phyloP scores from a whole-genome alignment of 176 grass and related monocot species.

The Aegilops speltoides region DNA sequence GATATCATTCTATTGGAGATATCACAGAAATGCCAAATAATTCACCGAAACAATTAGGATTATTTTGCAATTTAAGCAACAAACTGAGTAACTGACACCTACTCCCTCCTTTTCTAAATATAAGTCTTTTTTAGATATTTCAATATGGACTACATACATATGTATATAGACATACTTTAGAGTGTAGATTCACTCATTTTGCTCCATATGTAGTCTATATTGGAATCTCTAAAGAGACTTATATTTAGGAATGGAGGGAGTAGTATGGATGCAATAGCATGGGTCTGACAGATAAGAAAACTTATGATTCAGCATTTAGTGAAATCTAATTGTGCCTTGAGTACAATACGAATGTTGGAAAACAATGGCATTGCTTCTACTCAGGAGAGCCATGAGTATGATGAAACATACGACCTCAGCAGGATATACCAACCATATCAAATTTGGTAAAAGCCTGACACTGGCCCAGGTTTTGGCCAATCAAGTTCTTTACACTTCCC shows the following conservation, averaged over 20 bases:
- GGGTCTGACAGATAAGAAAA: neutral
- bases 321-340: neutral
- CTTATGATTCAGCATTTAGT: neutral
- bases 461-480: conserved; percentile 8
- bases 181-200: too few species aligned
- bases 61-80: neutral
- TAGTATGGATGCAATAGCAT: conserved; percentile 1
- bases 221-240: too few species aligned
- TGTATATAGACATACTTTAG: too few species aligned
- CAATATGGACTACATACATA: too few species aligned
- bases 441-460: neutral
- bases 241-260: too few species aligned
- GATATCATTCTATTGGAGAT: neutral
- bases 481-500: neutral
- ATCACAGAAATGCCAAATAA: neutral
- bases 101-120: too few species aligned
- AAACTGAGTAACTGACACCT: neutral
- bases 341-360: neutral
- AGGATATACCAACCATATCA: neutral
- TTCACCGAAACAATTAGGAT: neutral
- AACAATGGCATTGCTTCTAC: neutral
- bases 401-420: neutral
- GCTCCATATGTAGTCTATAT: too few species aligned
- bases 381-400: neutral
- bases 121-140: too few species aligned